Conservation (phyloP, 1,284 basidiomycete genomes). For the Marasmius sp. region DNA sequence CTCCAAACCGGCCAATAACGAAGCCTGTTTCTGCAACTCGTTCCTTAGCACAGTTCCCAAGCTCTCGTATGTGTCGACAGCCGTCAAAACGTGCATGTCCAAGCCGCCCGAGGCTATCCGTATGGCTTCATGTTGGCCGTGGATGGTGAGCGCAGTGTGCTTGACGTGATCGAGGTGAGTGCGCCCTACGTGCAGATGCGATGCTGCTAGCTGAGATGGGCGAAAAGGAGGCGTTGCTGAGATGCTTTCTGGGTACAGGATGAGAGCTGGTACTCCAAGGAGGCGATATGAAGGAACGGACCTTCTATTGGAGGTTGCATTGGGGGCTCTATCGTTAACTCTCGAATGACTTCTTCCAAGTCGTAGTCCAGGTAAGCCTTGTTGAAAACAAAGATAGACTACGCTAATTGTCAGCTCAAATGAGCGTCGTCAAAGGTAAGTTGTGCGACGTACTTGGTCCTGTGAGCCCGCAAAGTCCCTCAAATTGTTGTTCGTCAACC, state of each 20-base stretch:
- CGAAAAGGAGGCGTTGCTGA: slow-evolving; percentile 71
- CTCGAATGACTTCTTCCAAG: slow-evolving; percentile 57
- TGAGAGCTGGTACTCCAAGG: not conserved
- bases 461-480: slow-evolving; percentile 69
- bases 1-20: slow-evolving; percentile 59
- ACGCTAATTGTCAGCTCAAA: slow-evolving; percentile 9
- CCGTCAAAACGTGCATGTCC: slow-evolving; percentile 67
- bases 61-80: slow-evolving; percentile 68
- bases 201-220: slow-evolving; percentile 60
- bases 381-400: slow-evolving; percentile 81
- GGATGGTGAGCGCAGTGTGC: slow-evolving; percentile 49
- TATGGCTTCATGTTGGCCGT: slow-evolving; percentile 63
- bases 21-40: slow-evolving; percentile 64
- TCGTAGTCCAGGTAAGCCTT: slow-evolving; percentile 72
- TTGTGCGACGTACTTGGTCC: slow-evolving; percentile 56
- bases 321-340: slow-evolving; percentile 57
- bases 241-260: slow-evolving; percentile 47
- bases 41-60: slow-evolving; percentile 52
- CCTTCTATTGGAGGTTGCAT: slow-evolving; percentile 70
- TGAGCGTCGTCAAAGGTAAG: slow-evolving; percentile 5
- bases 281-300: slow-evolving; percentile 22
- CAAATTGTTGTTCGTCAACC: slow-evolving; percentile 65
- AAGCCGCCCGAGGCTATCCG: slow-evolving; percentile 67
- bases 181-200: slow-evolving; percentile 63
- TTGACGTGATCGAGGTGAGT: slow-evolving; percentile 60